These are phyloP conservation scores for Talaromyces amestolkiae DNA, from an alignment of 2,329 filamentous ascomycete species.

Conservation along the genomic window DNA sequence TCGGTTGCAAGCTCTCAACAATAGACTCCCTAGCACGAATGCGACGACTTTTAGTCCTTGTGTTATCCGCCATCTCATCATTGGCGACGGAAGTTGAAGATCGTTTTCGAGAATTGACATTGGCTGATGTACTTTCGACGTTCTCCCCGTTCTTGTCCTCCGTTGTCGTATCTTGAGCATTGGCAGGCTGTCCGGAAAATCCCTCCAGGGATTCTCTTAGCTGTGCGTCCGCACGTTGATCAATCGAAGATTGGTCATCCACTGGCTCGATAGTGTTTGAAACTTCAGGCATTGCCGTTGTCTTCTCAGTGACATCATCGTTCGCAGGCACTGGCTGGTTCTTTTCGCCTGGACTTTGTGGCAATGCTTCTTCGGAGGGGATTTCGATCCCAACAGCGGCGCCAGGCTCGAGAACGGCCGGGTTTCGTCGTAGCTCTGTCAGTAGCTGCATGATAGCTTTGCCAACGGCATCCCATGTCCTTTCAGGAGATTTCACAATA, in stretches of 20 bases:
- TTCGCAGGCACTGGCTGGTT: slow-evolving; percentile 18
- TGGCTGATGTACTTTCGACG: slow-evolving; percentile 35
- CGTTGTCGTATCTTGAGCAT: slow-evolving; percentile 23
- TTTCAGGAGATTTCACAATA: slow-evolving; percentile 34
- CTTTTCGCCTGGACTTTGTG: slow-evolving; percentile 15
- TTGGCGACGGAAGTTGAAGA: slow-evolving; percentile 60
- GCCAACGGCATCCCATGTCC: slow-evolving; percentile 50
- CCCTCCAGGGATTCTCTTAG: slow-evolving; percentile 37
- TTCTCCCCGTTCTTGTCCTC: slow-evolving; percentile 29
- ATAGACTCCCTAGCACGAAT: slow-evolving; percentile 60
- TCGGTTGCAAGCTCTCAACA: slow-evolving; percentile 45
- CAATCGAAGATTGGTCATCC: slow-evolving; percentile 36
- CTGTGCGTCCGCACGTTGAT: slow-evolving; percentile 38
- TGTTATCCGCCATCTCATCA: slow-evolving; percentile 56
- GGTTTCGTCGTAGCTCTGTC: slow-evolving; percentile 40
- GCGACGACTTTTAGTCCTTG: slow-evolving; percentile 59
- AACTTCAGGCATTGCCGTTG: not conserved
- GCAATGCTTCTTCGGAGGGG: slow-evolving; percentile 27
- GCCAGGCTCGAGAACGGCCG: slow-evolving; percentile 32
- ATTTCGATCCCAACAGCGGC: slow-evolving; percentile 43
- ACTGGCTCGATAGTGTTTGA: slow-evolving; percentile 22
- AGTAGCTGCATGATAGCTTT: slow-evolving; percentile 48
- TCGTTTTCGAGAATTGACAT: slow-evolving; percentile 53
- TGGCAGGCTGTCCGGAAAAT: slow-evolving; percentile 27
- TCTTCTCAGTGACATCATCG: slow-evolving; percentile 16